Evolutionary conservation across 192 early-diverging fungal species (phyloP), one percentile per base, ranked within the genome.

Genomic region (Coemansia sp.): DNA sequence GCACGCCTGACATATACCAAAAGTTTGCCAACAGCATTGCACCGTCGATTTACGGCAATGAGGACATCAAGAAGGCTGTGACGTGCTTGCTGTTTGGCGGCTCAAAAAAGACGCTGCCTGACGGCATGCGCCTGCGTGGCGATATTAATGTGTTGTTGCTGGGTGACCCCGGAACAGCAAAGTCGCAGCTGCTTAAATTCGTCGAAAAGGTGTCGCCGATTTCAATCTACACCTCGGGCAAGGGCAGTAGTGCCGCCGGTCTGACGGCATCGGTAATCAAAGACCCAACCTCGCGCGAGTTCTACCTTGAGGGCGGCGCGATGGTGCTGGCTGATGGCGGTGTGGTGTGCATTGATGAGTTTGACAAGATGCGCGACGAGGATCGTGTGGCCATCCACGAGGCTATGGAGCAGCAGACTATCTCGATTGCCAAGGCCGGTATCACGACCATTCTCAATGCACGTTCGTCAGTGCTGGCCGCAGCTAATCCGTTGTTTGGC

Each of bases 381-480:
- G 97, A 99, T 78, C 88, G 96, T 50, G 97, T 99, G 6, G 96
- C 97, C 12, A 99, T 99, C 76, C 97, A 99, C 82, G 97, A 99
- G 83, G 97, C 97, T 37, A 99, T 99, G 97, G 96, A 99, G 76
- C 97, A 99, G 83, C 97, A 99, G 77, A 99, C 97, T 4, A 99
- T 99, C 61, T 96, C 94, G 13, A 99, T 99, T 76, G 97, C 97
- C 56, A 99, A 99, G 81, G 97, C 97, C 26, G 97, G 97, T 59
- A 99, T 99, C 81, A 99, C 97, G 4, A 98, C 97, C 1, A 93
- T 99, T 61, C 82, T 99, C 38, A 99, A 99, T 71, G 95, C 95
- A 18, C 86, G 97, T 63, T 93, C 97, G 22, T 95, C 94, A 16
- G 95, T 99, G 19, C 85, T 99, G 47, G 97, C 97, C 0, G 97